A percentile compares a stretch with the other conserved stretches of the same genome.
Evolutionary conservation across 176 grass and related monocot genomes (phyloP).

Genomic region (Calamus simplicifolius): DNA sequence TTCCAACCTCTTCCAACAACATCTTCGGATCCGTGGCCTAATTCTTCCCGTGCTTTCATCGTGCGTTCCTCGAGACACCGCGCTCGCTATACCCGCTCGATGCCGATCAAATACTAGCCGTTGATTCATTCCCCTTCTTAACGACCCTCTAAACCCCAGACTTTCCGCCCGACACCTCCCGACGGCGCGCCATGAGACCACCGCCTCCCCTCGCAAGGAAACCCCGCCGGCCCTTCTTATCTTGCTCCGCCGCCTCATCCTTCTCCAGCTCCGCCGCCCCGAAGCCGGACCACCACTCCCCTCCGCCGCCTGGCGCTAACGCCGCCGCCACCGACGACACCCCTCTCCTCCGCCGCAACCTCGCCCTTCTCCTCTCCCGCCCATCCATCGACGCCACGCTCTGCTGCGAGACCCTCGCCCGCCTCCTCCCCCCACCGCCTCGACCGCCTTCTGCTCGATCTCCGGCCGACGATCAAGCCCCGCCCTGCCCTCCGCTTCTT

Average conservation of each 20-base stretch:
- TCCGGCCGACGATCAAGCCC: constrained; percentile 4
- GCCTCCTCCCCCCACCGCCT: neutral
- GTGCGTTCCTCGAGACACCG: too few relatives aligned
- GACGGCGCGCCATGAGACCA: too few relatives aligned
- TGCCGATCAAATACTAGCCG: too few relatives aligned
- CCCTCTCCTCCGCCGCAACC: constrained; percentile 28
- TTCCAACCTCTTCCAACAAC: too few relatives aligned
- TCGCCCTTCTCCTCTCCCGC: constrained; percentile 22
- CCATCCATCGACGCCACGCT: constrained; percentile 9
- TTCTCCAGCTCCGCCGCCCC: constrained; percentile 18
- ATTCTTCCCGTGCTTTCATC: too few relatives aligned
- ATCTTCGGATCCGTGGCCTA: too few relatives aligned
- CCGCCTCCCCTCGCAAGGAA: too few relatives aligned
- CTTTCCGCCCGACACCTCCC: too few relatives aligned
- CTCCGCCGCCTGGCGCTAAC: too few relatives aligned
- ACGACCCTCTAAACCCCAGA: too few relatives aligned
- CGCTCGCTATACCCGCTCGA: too few relatives aligned
- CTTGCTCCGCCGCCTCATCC: constrained; percentile 23
- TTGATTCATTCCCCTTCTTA: too few relatives aligned
- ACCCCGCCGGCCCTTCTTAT: constrained; percentile 10
- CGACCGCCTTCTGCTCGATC: constrained; percentile 10
- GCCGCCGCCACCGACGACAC: neutral
- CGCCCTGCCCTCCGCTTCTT: constrained; percentile 42
- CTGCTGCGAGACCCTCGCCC: constrained; percentile 18
- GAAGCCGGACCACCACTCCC: neutral